Base-by-base conservation (phyloP, 2,329 filamentous ascomycete genomes). In the Biscogniauxia marginata region DNA sequence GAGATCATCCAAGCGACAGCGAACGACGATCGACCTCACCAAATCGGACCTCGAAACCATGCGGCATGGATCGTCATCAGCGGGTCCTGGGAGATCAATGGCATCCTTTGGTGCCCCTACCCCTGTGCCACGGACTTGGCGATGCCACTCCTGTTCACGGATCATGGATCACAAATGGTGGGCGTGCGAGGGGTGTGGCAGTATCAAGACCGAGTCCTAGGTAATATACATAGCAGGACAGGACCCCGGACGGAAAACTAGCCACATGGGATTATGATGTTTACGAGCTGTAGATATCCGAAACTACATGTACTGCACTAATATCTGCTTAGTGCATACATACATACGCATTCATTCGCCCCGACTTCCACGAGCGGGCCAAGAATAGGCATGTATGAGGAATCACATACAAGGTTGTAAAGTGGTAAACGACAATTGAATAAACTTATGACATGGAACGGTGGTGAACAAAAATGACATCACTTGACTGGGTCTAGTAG, bases 81-180 rank as follows among this genome's bases (percentile, higher is more conserved):
- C 30, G 30, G 30, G 30, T 39, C 30, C 30, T 16, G 5, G 30
- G 5, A 16, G 30, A 39, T 39, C 30, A 39, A 16, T 16, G 30
- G 30, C n/a, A 39, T 39, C 6, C 13, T 39, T 16, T 39, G 13
- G 30, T 39, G 2, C 30, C 30, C n/a, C 49, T 22, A 18, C n/a
- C 19, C 25, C 30, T 50, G 30, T 23, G 19, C 49, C 49, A 18
- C 25, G 18, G 52, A 70, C 69, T 5, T 84, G 81, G 81, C 67
- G 69, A 44, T 84, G 82, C 61, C 74, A 71, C 5, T 73, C 73
- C 52, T 84, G 82, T 58, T 74, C 74, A 11, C 78, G 73, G 1
- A 66, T 69, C 19, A 82, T 83, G 75, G 77, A 81, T 55, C 69
- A 73, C 43, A 73, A 77, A 60, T 83, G 79, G 79, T 83, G 80